A percentile compares a stretch with the other conserved stretches of the same genome.
These are phyloP conservation scores for Colletotrichum simmondsii DNA, from an alignment of 2,329 filamentous ascomycete genomes.

Conservation along the genomic window DNA sequence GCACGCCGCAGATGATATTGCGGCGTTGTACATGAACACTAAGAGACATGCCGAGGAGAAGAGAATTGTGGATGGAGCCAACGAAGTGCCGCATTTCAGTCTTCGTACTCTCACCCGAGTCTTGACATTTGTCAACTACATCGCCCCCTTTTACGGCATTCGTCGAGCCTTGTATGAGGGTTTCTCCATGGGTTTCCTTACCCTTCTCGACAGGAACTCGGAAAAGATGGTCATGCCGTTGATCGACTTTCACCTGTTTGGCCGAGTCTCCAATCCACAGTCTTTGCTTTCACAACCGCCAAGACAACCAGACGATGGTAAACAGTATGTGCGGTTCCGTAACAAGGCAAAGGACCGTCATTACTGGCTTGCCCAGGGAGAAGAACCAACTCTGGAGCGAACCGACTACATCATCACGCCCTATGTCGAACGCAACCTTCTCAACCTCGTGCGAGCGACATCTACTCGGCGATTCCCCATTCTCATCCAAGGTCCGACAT, in stretches of 20 bases:
- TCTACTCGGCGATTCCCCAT: slow-evolving; percentile 94
- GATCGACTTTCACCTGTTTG: slow-evolving; percentile 83
- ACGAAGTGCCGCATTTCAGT: slow-evolving; percentile 97
- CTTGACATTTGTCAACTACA: slow-evolving; percentile 86
- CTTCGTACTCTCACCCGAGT: slow-evolving; percentile 92
- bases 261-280: slow-evolving; percentile 74
- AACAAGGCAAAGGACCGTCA: slow-evolving; percentile 74
- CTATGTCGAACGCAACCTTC: slow-evolving; percentile 92
- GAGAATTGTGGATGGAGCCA: slow-evolving; percentile 90
- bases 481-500: slow-evolving; percentile 95
- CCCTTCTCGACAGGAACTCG: slow-evolving; percentile 84
- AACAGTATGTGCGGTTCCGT: slow-evolving; percentile 82
- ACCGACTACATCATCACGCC: slow-evolving; percentile 96
- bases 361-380: slow-evolving; percentile 89
- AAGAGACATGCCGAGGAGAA: slow-evolving; percentile 85
- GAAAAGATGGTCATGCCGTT: slow-evolving; percentile 82
- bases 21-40: slow-evolving; percentile 87
- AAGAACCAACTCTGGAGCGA: slow-evolving; percentile 73
- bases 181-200: slow-evolving; percentile 98
- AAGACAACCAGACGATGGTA: slow-evolving; percentile 79
- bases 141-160: slow-evolving; percentile 85
- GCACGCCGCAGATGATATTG: slow-evolving; percentile 82
- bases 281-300: slow-evolving; percentile 83
- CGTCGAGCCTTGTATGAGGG: slow-evolving; percentile 91
- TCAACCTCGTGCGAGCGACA: slow-evolving; percentile 93